These are phyloP conservation scores for Cytospora paraplurivora DNA, from an alignment of 2,329 filamentous ascomycete species.

Conservation along the genomic window DNA sequence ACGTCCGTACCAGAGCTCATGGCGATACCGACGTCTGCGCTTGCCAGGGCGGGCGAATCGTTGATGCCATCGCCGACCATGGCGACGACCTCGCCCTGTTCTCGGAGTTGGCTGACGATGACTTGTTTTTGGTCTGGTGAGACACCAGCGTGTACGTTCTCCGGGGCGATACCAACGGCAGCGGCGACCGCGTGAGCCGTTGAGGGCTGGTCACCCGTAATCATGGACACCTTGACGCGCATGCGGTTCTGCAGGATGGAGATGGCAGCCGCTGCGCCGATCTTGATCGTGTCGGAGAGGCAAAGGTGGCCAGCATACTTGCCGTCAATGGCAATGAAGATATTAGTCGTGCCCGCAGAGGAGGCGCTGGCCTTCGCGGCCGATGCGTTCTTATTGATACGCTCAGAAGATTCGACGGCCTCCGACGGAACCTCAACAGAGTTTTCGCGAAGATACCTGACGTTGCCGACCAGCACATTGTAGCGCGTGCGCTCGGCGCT, in stretches of 20 bases:
- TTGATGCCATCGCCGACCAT: slow-evolving; percentile 99
- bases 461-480: slow-evolving; percentile 81
- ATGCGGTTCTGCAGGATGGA: slow-evolving; percentile 75
- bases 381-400: slow-evolving; percentile 53
- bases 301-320: slow-evolving; percentile 80
- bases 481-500: slow-evolving; percentile 71
- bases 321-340: slow-evolving; percentile 86
- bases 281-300: slow-evolving; percentile 89
- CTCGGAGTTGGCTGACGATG: slow-evolving; percentile 78
- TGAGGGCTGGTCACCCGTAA: slow-evolving; percentile 87
- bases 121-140: slow-evolving; percentile 88
- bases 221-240: slow-evolving; percentile 84
- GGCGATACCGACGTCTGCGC: slow-evolving; percentile 89
- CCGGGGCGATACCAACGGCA: slow-evolving; percentile 75
- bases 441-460: slow-evolving; percentile 72
- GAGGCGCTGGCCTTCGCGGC: slow-evolving; percentile 40
- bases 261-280: slow-evolving; percentile 78
- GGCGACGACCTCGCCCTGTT: slow-evolving; percentile 74
- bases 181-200: slow-evolving; percentile 83
- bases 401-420: slow-evolving; percentile 64
- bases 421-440: slow-evolving; percentile 66
- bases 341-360: slow-evolving; percentile 77
- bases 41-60: slow-evolving; percentile 91
- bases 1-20: slow-evolving; percentile 93
- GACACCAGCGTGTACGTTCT: slow-evolving; percentile 82